Base-by-base conservation (phyloP, 164 flowering plant species). In the Magnolia officinalis region DNA sequence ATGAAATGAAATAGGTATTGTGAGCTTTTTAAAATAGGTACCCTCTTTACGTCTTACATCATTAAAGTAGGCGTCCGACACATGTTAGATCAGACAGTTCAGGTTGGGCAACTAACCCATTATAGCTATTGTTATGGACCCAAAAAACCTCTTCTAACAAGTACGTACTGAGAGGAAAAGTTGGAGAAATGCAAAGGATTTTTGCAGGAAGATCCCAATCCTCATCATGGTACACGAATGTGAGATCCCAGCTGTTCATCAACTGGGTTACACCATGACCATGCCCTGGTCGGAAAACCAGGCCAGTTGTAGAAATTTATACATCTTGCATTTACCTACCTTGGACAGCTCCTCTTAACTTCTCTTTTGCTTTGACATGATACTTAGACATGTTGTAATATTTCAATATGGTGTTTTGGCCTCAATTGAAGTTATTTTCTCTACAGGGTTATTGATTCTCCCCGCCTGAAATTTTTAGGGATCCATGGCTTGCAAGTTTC, bases 341-440 rank as follows among this genome's bases (percentile, higher is more conserved):
- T 85, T 89, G 69, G 96, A 90, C 75, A 93, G 91, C 81, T 88
- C 90, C 65, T 90, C 91, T 51, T 51, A 95, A 90, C 80, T 79
- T 88, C 65, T 89, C 82, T 70, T 70, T 83, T 8, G 96, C 91
- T 4, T 84, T 77, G 73, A 88, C 88, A 73, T 72, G 66, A 74
- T 85, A 81, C 71, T 91, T 91, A 79, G 98, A 95, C 11, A 86
- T 79, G 14, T 75, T 76, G 71, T 95, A 93, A 72, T 67, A 86
- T 55, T 83, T 85, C 1, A 89, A 74, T 2, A 95, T 91, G 0
- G 81, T 81, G 63, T 93, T 81, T 8, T 95, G 2, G 98, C 98
- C 82, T 93, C 98, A 20, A 90, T 83, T 24, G 98, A 93, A 21
- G 94, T 91, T 31, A 84, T 86, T 85, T 87, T 91, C 49, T 91